A percentile compares a stretch with the other conserved stretches of the same genome.
These are phyloP conservation scores for Viola odorata DNA, from an alignment of 345 rosid genomes.

Conservation along the genomic window DNA sequence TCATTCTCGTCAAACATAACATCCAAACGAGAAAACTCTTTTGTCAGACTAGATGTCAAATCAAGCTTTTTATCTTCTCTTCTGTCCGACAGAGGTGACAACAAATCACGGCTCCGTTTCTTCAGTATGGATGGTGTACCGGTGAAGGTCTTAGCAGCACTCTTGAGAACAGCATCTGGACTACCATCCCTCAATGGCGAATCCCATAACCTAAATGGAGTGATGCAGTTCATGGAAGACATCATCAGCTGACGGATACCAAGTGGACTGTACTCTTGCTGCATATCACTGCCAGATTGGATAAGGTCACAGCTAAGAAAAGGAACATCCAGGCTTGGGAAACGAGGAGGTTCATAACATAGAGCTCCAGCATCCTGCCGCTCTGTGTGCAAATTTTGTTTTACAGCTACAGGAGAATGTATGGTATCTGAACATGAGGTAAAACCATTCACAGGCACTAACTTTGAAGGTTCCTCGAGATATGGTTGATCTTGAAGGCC, in stretches of 20 bases:
- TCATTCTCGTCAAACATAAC: slow-evolving; percentile 62
- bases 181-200: slow-evolving; percentile 65
- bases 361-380: slow-evolving; percentile 61
- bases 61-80: slow-evolving; percentile 77
- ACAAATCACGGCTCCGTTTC: slow-evolving; percentile 77
- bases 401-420: slow-evolving; percentile 35
- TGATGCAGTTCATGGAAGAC: slow-evolving; percentile 73
- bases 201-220: slow-evolving; percentile 91
- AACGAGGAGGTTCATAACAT: slow-evolving; percentile 97
- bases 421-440: slow-evolving; percentile 36
- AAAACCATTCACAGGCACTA: slow-evolving; percentile 58
- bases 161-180: slow-evolving; percentile 70
- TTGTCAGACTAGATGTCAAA: slow-evolving; percentile 55
- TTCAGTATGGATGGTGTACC: slow-evolving; percentile 83
- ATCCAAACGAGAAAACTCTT: slow-evolving; percentile 81
- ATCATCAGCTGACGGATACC: slow-evolving; percentile 95
- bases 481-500: slow-evolving; percentile 44
- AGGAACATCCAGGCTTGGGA: slow-evolving; percentile 88
- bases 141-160: slow-evolving; percentile 65
- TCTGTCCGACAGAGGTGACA: slow-evolving; percentile 85
- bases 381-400: slow-evolving; percentile 26
- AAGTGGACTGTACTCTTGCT: slow-evolving; percentile 94
- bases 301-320: slow-evolving; percentile 94
- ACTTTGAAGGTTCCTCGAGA: slow-evolving; percentile 48
- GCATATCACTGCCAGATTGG: slow-evolving; percentile 67